Conservation (phyloP, 305 asterid species). For the Galium porrigens region DNA sequence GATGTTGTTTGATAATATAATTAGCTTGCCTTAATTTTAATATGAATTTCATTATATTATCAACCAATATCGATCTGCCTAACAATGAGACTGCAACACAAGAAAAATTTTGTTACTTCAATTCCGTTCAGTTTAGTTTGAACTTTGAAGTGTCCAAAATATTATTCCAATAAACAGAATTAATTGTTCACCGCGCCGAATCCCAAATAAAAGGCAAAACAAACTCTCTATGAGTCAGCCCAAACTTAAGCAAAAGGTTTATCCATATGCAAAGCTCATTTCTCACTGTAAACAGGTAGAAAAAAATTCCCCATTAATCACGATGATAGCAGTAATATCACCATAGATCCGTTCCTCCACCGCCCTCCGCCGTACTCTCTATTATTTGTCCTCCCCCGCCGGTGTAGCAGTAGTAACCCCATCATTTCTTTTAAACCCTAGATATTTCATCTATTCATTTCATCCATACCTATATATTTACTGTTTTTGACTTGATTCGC, state of each 20-base stretch:
- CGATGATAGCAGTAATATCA: background rate
- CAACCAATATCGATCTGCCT: too few relatives aligned
- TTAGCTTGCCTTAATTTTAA: too few relatives aligned
- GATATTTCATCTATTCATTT: background rate
- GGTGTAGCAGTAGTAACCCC: background rate
- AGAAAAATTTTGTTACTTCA: too few relatives aligned
- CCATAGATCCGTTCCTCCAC: slow-evolving; percentile 1
- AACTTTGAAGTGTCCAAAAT: too few relatives aligned
- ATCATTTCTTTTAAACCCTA: slow-evolving; percentile 4
- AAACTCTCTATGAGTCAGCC: too few relatives aligned
- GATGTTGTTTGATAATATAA: too few relatives aligned
- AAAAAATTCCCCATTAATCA: background rate
- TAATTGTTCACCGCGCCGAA: background rate
- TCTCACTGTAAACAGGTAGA: slow-evolving; percentile 2
- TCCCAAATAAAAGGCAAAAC: background rate
- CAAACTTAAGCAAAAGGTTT: too few relatives aligned
- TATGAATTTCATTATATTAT: too few relatives aligned
- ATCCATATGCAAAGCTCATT: background rate
- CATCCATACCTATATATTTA: background rate
- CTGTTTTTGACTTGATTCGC: background rate
- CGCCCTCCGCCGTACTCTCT: slow-evolving; percentile 1
- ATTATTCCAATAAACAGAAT: background rate
- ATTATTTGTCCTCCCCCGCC: background rate
- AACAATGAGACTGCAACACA: too few relatives aligned
- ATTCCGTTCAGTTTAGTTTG: too few relatives aligned